Conservation (phyloP, 164 flowering plant species). For the Chimonanthus praecox region DNA sequence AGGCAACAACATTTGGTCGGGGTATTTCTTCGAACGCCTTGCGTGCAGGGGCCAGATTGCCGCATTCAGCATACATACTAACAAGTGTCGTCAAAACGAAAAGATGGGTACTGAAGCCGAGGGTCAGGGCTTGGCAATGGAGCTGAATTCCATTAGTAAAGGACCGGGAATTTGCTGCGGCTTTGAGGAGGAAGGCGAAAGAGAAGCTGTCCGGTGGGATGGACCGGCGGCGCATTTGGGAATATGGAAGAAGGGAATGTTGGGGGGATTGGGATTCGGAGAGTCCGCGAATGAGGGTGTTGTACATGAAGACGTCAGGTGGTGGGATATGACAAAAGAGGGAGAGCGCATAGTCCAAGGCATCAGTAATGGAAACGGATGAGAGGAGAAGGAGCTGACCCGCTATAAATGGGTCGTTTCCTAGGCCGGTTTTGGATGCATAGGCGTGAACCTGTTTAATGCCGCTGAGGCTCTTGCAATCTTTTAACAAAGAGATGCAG, state of each 20-base stretch:
- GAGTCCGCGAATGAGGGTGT: constrained; percentile 56
- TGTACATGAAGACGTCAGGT: constrained; percentile 59
- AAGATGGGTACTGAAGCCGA: constrained; percentile 40
- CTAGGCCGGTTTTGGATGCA: constrained; percentile 32
- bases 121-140: constrained; percentile 37
- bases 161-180: constrained; percentile 36
- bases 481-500: constrained; percentile 29
- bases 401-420: constrained; percentile 32
- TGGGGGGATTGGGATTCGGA: constrained; percentile 41
- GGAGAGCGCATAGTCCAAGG: constrained; percentile 35
- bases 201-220: constrained; percentile 46
- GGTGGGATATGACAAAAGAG: constrained; percentile 34
- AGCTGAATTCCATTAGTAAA: constrained; percentile 37
- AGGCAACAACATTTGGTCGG: constrained; percentile 53
- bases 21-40: constrained; percentile 52
- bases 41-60: constrained; percentile 20
- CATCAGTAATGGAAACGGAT: constrained; percentile 33
- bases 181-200: constrained; percentile 53
- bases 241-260: constrained; percentile 25
- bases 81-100: constrained; percentile 55
- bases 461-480: constrained; percentile 34
- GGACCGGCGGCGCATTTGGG: constrained; percentile 29
- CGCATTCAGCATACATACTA: constrained; percentile 55
- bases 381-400: constrained; percentile 51
- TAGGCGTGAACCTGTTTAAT: constrained; percentile 45